phyloP scores from a whole-genome alignment of 331 rosid genomes.

The Spiraea crenata region DNA sequence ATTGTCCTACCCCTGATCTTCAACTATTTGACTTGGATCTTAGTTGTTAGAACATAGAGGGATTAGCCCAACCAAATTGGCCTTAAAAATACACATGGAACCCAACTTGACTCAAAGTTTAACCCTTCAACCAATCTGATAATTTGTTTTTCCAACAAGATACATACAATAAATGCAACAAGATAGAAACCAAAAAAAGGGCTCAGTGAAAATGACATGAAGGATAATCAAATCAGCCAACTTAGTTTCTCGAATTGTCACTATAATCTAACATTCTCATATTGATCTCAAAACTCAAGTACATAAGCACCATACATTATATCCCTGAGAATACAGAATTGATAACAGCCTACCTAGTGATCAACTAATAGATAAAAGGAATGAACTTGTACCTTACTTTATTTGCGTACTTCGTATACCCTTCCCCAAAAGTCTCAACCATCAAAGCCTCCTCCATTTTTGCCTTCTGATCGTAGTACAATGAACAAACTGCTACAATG shows the following conservation, averaged over 20 bases:
- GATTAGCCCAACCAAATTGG: neutral
- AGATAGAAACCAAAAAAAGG: conserved; percentile 2
- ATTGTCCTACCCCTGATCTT: neutral
- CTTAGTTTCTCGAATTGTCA: neutral
- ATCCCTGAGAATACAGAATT: conserved; percentile 20
- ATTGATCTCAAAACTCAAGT: conserved; percentile 19
- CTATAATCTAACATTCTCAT: conserved; percentile 14
- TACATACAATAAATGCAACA: neutral
- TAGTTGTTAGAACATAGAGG: neutral
- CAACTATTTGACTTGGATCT: neutral
- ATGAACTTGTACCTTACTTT: conserved; percentile 77
- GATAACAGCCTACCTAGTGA: conserved; percentile 21
- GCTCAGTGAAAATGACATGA: neutral
- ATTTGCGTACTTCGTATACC: conserved; percentile 66
- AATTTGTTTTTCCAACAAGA: neutral
- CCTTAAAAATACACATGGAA: neutral
- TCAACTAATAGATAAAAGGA: conserved; percentile 70
- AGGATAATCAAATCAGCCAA: neutral
- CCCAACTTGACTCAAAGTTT: neutral
- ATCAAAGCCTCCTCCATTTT: conserved; percentile 83
- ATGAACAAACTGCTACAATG: conserved; percentile 58
- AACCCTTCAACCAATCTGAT: neutral
- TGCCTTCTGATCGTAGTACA: conserved; percentile 83
- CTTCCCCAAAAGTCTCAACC: conserved; percentile 79
- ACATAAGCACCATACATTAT: neutral